Evolutionary conservation across 352 stramenopile species (phyloP), one percentile per base, ranked within the genome.

Genomic region (Phytophthora pluvialis): DNA sequence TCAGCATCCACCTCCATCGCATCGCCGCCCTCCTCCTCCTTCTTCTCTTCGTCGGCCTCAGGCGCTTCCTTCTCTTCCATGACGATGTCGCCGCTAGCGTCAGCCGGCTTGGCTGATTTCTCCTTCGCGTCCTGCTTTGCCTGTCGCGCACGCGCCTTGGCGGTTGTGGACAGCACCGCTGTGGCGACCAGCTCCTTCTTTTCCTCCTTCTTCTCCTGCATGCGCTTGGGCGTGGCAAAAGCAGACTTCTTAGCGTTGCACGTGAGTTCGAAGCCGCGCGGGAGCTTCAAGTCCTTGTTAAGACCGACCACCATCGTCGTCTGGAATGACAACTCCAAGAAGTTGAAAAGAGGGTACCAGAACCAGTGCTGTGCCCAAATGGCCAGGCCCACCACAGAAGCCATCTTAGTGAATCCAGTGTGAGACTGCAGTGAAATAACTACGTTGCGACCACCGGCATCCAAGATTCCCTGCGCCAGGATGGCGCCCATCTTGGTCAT

Each of bases 291-390:
- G 64, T 99, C 93, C 70, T 98, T 97, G 80, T 99, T 99, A 38
- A 99, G 74, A 29, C 97, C 98, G 71, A 99, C 98, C 10, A 94
- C 88, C 58, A 95, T 94, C 12, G 97, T 99, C 16, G 97, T 97
- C 45, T 98, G 97, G 62, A 99, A 93, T 29, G 97, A 95, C 18
- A 99, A 81, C 66, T 97, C 96, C 33, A 99, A 75, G 73, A 99
- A 99, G 80, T 99, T 97, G 81, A 99, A 98, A 53, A 99, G 89
- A 33, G 98, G 98, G 78, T 99, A 99, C 98, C 98, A 99, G 75
- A 99, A 99, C 98, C 98, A 99, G 70, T 99, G 96, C 81, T 99
- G 98, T 29, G 97, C 86, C 94, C 96, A 99, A 38, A 99, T 80
- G 4, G 93, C 95, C 29, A 99, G 70, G 32, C 98, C 98, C 8